Base-by-base conservation (phyloP, 495 filamentous ascomycete genomes). In the Diplogelasinospora grovesii region DNA sequence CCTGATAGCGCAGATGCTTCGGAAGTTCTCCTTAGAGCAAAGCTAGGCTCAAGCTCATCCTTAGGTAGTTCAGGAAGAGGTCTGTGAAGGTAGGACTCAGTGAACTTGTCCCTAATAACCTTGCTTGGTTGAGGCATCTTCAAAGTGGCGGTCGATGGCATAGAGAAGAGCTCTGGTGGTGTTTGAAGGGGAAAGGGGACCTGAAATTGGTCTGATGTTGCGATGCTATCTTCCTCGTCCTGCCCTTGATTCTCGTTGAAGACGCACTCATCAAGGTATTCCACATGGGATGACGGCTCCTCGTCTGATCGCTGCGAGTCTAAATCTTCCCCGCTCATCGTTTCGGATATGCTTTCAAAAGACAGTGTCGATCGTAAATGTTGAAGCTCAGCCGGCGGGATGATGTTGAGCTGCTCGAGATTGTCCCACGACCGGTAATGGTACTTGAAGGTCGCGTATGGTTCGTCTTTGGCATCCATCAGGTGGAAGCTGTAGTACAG, bases 351-450 rank as follows among this genome's bases (percentile, higher is more conserved):
- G n/a, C n/a, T n/a, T n/a, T n/a, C n/a, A n/a, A n/a, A 11, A 6
- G 25, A 10, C 24, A 22, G 26, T 26, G 5, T 29, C 4, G 34
- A 26, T 8, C 36, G 44, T 13, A 52, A 28, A 22, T 37, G 27
- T 18, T 45, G 37, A 6, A 54, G 34, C 21, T 49, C 53, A 5
- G 24, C 45, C 7, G 42, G 24, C 5, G 57, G 54, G 32, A 66
- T 50, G 16, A 71, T 50, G 36, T 62, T 68, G 21, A 70, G 60
- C 23, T 64, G 52, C 22, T 60, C 43, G 21, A 77, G 60, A 29
- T 64, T 49, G 36, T 61, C 45, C 46, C 45, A 64, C 9, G 65
- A 66, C 14, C 71, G 61, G 48, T 77, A 77, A 38, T 75, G 65
- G 39, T 73, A 66, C 26, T 60, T 54, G 39, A 75, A 74, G 1